Evolutionary conservation across 2,329 filamentous ascomycete genomes (phyloP), one percentile per base, ranked within the genome.

Genomic region (Pestalotiopsis sp.): DNA sequence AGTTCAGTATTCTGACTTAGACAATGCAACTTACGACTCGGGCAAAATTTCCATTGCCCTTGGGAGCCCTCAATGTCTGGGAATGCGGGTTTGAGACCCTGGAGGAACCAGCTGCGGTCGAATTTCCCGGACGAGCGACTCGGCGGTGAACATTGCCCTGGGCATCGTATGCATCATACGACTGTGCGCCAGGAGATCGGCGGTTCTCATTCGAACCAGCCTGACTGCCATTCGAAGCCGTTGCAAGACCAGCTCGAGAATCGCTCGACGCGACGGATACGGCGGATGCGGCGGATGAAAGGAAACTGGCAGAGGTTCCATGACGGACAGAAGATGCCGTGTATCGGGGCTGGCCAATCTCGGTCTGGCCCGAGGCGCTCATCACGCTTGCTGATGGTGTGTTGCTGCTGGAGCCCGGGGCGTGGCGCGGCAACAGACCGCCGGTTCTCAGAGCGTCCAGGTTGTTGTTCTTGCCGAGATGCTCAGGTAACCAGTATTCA

Each of bases 401-500:
- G 9, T 11, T 9, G 49, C 5, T 38, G 41, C 20, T 20, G 25
- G 17, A 45, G 20, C 23, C 23, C 14, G 41, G 40, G 20, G 38
- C 14, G 40, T 66, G 64, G 31, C 45, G 52, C 25, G 40, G 13
- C 4, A 38, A 9, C 12, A 56, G 23, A 25, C 27, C 38, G 9
- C 4, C 27, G 12, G 58, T 45, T 40, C 31, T 27, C n/a, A 57
- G 60, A 36, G 66, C 58, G 40, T 3, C 36, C 13, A 40, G 17
- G 57, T 63, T 65, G 40, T 68, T 40, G 6, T 40, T 58, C 13
- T 25, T 9, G 20, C 23, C 12, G 11, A 68, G 41, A 12, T 66
- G 67, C 11, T 52, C 61, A 2, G 65, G 66, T 1, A 66, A 38
- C 68, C 68, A 70, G 4, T 13, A 9, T 17, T 36, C 20, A 20